These are phyloP conservation scores for Colletotrichum sp. DNA, from an alignment of 2,329 filamentous ascomycete species.

Conservation along the genomic window DNA sequence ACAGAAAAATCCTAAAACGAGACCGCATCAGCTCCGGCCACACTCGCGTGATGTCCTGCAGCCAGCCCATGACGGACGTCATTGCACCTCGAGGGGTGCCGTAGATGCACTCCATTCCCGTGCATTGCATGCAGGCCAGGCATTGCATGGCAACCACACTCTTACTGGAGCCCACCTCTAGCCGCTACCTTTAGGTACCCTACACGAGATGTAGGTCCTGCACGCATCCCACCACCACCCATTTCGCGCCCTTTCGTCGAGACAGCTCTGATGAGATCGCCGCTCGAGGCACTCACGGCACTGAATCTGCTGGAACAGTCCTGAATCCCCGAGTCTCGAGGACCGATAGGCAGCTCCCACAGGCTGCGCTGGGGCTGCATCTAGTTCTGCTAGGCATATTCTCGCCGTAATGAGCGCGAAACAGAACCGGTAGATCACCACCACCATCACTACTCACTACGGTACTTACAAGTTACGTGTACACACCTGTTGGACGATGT, in stretches of 20 bases:
- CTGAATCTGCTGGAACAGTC: neutral
- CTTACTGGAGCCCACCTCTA: neutral
- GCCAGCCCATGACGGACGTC: slow-evolving; percentile 10
- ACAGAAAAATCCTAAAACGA: neutral
- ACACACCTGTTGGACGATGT: neutral
- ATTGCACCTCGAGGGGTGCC: slow-evolving; percentile 14
- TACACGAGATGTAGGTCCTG: neutral
- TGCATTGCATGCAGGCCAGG: slow-evolving; percentile 14
- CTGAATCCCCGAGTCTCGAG: neutral
- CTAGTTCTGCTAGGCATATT: neutral
- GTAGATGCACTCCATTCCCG: slow-evolving; percentile 10
- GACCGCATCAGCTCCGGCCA: neutral
- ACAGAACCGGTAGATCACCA: neutral
- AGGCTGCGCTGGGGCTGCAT: neutral
- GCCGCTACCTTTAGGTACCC: neutral
- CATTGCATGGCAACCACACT: slow-evolving; percentile 3
- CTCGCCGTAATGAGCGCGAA: neutral
- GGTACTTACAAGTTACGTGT: neutral
- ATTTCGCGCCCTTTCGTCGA: neutral
- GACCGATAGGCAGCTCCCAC: neutral
- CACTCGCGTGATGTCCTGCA: slow-evolving; percentile 18
- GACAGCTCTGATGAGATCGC: neutral
- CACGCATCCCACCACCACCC: neutral
- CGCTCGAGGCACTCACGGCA: neutral
- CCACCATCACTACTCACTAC: neutral